Percentiles rank a stretch among this genome's conserved stretches.
Conservation (phyloP, 2,329 filamentous ascomycete genomes). For the Pseudogymnoascus verrucosus region DNA sequence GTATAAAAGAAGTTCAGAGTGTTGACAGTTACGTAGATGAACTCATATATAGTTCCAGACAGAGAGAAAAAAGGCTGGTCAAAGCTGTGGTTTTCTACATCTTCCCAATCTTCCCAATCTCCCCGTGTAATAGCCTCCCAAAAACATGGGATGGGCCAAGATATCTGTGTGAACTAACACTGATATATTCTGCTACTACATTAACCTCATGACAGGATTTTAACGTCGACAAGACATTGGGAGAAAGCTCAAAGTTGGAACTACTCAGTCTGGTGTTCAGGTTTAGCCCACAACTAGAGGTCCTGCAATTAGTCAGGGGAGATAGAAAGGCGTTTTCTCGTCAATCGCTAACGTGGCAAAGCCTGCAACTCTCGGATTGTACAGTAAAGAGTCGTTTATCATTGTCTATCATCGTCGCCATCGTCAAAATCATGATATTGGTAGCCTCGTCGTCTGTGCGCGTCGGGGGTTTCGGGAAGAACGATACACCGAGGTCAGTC, state of each 20-base stretch:
- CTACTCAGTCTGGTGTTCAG: neutral
- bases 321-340: neutral
- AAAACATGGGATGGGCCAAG: neutral
- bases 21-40: neutral
- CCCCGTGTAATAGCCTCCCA: neutral
- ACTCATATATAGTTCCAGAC: neutral
- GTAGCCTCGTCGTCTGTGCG: neutral
- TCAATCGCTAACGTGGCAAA: neutral
- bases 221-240: neutral
- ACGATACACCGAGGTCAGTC: neutral
- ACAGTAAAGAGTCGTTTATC: neutral
- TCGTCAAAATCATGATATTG: neutral
- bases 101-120: neutral
- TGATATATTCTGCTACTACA: neutral
- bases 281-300: neutral
- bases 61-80: neutral
- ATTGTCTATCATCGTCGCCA: neutral
- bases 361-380: neutral
- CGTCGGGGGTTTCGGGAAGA: neutral
- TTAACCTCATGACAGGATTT: neutral
- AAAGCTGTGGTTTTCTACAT: neutral
- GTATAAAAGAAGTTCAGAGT: neutral
- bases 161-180: neutral
- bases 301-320: too few relatives aligned
- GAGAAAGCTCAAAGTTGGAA: neutral